Base-by-base conservation (phyloP, 179 eudicot species). In the Nepenthes alata region DNA sequence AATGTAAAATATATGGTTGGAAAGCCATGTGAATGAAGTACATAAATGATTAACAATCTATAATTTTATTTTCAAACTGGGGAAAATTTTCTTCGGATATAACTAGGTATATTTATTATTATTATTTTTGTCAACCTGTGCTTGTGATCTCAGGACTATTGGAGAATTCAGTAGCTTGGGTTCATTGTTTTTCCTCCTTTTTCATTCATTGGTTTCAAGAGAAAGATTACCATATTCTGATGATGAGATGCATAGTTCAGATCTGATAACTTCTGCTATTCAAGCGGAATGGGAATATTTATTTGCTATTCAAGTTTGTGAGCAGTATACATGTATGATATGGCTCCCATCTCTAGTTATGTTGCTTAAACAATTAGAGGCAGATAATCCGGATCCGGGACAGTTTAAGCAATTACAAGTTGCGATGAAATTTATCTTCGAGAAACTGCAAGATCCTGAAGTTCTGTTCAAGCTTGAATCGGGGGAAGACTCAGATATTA, bases 291-390 rank as follows among this genome's bases (percentile, higher is more conserved):
- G 98, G 98, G 96, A 93, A 76, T 89, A 75, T 52, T 61, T 45
- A 39, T 86, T 93, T 77, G 88, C 96, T 45, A 54, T 71, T 61
- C 81, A 74, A 71, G 55, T 89, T 50, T 81, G 80, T 68, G 80
- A 81, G 70, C 96, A 93, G 64, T 86, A 81, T 72, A 74, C 95
- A 8, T 78, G 95, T 77, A 67, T 59, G 67, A 83, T 83, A 69
- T 93, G 98, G 96, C 95, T 93, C 74, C 96, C 95, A 25, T 81
- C 98, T 7, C 75, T 93, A 55, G 82, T 86, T 49, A 59, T 75
- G 59, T 55, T 87, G 67, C 85, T 93, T 65, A 76, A 76, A 67
- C 74, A 78, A 55, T 60, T 80, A 58, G 80, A 76, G 66, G 67
- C 10, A 36, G 77, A 62, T 60, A 39, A 64, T 41, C 71, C 68